phyloP scores from a whole-genome alignment of 371 early-diverging fungal genomes.

The Lichtheimia ramosa region DNA sequence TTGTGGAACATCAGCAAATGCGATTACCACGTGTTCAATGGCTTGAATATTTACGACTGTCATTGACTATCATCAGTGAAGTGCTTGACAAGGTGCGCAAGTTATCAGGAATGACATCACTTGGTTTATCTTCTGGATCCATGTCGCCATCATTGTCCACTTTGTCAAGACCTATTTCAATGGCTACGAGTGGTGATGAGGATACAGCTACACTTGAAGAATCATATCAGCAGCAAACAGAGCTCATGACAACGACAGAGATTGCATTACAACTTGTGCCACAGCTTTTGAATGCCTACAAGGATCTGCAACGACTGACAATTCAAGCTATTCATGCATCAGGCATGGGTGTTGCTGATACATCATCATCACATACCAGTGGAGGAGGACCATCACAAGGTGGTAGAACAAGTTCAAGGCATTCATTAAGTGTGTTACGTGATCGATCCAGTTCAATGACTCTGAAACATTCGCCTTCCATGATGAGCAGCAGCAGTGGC shows the following conservation, averaged over 20 bases:
- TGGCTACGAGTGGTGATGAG: slow-evolving; percentile 33
- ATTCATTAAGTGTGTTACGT: slow-evolving; percentile 22
- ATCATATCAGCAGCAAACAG: slow-evolving; percentile 11
- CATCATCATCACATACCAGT: slow-evolving; percentile 1
- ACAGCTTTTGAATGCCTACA: slow-evolving; percentile 41
- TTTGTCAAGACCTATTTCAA: slow-evolving; percentile 37
- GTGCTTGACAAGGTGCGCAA: slow-evolving; percentile 54
- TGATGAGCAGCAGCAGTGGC: neutral
- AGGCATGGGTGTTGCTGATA: slow-evolving; percentile 1
- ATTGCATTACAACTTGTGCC: slow-evolving; percentile 38
- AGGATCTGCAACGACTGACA: slow-evolving; percentile 40
- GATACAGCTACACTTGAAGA: slow-evolving; percentile 20
- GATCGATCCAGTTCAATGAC: slow-evolving; percentile 23
- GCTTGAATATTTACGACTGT: slow-evolving; percentile 57
- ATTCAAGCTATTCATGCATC: slow-evolving; percentile 42
- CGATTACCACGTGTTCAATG: slow-evolving; percentile 42
- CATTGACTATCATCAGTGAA: slow-evolving; percentile 55
- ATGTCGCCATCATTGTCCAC: slow-evolving; percentile 35
- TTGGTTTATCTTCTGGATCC: slow-evolving; percentile 29
- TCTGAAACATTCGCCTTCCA: slow-evolving; percentile 9
- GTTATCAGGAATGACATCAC: slow-evolving; percentile 33
- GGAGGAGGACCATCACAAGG: neutral
- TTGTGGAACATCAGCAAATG: slow-evolving; percentile 30
- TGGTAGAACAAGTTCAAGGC: slow-evolving; percentile 13
- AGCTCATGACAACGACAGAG: slow-evolving; percentile 26